Base-by-base conservation (phyloP, 805 yeast genomes). In the Phaffomyces opuntiae region DNA sequence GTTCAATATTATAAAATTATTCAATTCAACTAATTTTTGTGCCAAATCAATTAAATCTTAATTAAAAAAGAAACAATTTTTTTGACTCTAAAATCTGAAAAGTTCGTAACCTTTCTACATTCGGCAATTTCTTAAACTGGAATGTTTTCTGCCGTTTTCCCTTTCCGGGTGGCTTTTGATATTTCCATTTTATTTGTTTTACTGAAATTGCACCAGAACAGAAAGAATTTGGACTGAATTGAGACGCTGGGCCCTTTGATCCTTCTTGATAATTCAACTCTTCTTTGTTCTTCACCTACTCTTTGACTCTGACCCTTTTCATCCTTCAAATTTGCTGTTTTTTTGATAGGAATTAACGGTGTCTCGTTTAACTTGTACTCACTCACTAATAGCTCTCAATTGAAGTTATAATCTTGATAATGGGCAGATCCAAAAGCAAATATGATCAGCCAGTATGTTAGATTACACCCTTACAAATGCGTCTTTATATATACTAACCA, bases 401-500 rank as follows among this genome's bases (percentile, higher is more conserved):
- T 33, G 11, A 17, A 16, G 9, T 35, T 5, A 35, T 5, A 31
- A 6, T 7, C 9, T 9, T 12, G 8, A 33, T 9, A 21, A 56
- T 56, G 59, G 55, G 56, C 6, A 41, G 43, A 36, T 51, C 52
- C 27, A 52, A 49, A 42, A 26, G 39, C 21, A 46, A 50, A 27
- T 38, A 44, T 14, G 48, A 51, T n/a, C 58, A 51, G 24, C 56
- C 57, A 39, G 59, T 54, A 34, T 33, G 59, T 51, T 21, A 21
- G 1, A 21, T 21, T 6, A 21, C 24, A 21, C 4, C 7, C 24
- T 21, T 6, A 21, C 7, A 6, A 21, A 21, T 21, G 5, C 24
- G 4, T 21, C 24, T 21, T 21, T 5, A 21, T 8, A 44, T 38
- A 45, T 13, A 19, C 34, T 9, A 21, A 32, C 38, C 2, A 7